Percentiles rank a stretch among this genome's conserved stretches.
phyloP scores from a whole-genome alignment of 2,329 filamentous ascomycete genomes.

The Beauveria sp. region DNA sequence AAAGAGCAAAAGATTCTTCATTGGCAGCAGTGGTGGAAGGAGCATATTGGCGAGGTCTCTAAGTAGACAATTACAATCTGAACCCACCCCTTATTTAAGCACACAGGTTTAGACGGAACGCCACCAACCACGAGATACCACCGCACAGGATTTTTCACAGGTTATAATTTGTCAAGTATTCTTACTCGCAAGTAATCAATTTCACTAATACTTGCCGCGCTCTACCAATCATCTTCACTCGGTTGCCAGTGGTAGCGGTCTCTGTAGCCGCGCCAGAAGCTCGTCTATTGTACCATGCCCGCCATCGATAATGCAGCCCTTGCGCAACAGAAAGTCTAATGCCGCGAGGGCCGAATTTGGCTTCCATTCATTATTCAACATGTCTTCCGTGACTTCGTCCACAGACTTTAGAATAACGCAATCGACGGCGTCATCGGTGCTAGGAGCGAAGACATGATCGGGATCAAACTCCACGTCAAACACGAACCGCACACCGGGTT shows the following conservation, averaged over 20 bases:
- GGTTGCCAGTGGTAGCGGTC: slow-evolving; percentile 7
- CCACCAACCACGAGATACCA: not conserved
- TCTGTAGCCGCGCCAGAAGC: not conserved
- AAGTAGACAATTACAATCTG: not conserved
- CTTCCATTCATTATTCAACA: slow-evolving; percentile 25
- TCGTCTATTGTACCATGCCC: slow-evolving; percentile 16
- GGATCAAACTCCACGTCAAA: slow-evolving; percentile 27
- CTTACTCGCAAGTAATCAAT: not conserved
- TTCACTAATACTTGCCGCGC: not conserved
- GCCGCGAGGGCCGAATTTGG: slow-evolving; percentile 34
- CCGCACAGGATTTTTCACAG: not conserved
- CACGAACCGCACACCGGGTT: slow-evolving; percentile 30
- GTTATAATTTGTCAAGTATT: not conserved
- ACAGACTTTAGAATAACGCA: slow-evolving; percentile 22
- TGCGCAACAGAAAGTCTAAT: slow-evolving; percentile 29
- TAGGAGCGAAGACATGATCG: slow-evolving; percentile 17
- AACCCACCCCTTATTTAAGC: not conserved
- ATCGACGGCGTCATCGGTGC: slow-evolving; percentile 22
- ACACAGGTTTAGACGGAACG: not conserved
- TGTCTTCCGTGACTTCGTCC: slow-evolving; percentile 22
- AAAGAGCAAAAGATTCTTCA: slow-evolving; percentile 60
- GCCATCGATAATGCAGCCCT: slow-evolving; percentile 19
- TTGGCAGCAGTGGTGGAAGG: slow-evolving; percentile 70
- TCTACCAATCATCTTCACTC: not conserved
- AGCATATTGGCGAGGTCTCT: slow-evolving; percentile 21